Evolutionary conservation across 768 basidiomycete genomes (phyloP).

Genomic region (Paxillus ammoniavirescens): DNA sequence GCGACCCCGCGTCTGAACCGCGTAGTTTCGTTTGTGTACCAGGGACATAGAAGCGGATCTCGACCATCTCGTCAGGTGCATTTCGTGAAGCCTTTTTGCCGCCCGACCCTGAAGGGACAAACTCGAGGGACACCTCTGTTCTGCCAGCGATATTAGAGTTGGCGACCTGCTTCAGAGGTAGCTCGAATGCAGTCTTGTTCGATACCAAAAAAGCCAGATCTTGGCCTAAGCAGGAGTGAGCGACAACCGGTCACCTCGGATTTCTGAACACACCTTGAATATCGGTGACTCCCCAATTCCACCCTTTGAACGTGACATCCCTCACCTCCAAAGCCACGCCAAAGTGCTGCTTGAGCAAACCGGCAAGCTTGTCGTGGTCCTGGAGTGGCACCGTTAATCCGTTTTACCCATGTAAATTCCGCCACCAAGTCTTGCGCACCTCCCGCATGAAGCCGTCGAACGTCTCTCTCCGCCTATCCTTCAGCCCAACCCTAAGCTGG

Average conservation of each 20-base stretch:
- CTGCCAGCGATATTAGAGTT: constrained; percentile 98
- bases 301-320: constrained; percentile 89
- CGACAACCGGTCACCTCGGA: neutral
- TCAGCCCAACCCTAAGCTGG: constrained; percentile 82
- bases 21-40: constrained; percentile 64
- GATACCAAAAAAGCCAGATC: constrained; percentile 91
- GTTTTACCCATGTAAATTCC: neutral
- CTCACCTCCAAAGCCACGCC: constrained; percentile 78
- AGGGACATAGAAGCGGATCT: constrained; percentile 96
- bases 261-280: constrained; percentile 70
- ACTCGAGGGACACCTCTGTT: constrained; percentile 99
- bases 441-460: constrained; percentile 95
- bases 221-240: constrained; percentile 52
- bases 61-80: constrained; percentile 82
- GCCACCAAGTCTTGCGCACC: constrained; percentile 38
- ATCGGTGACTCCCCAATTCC: constrained; percentile 98
- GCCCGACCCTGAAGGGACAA: constrained; percentile 49
- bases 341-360: constrained; percentile 85
- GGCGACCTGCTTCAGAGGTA: constrained; percentile 82
- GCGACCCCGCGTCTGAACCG: constrained; percentile 71
- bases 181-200: constrained; percentile 84
- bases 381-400: constrained; percentile 27
- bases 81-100: constrained; percentile 43
- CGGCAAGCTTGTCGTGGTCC: constrained; percentile 88
- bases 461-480: constrained; percentile 72